Evolutionary conservation across 345 rosid genomes (phyloP).

Genomic region (Mangifera indica): DNA sequence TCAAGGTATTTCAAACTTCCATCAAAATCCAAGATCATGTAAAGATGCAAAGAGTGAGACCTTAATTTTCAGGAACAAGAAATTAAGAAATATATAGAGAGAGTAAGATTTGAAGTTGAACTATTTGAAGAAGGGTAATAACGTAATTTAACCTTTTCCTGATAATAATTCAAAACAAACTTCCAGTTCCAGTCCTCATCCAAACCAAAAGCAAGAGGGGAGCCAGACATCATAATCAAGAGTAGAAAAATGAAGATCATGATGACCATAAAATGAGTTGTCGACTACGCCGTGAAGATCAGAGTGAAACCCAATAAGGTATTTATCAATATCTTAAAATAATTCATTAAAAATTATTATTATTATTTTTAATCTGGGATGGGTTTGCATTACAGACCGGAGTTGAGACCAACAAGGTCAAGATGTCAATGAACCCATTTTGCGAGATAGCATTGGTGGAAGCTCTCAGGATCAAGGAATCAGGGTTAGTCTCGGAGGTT

Average conservation of each 20-base stretch:
- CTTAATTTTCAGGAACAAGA: too few species aligned
- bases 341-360: background rate
- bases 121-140: too few species aligned
- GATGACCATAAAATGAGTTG: conserved; percentile 88
- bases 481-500: conserved; percentile 82
- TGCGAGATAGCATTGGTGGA: conserved; percentile 94
- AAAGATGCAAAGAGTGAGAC: too few species aligned
- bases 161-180: too few species aligned
- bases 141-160: too few species aligned
- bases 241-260: conserved; percentile 62
- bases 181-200: too few species aligned
- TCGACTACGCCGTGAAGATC: conserved; percentile 95
- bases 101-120: too few species aligned
- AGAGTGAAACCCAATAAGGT: conserved; percentile 94
- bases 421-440: conserved; percentile 99
- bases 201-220: too few species aligned
- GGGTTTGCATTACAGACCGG: conserved; percentile 48
- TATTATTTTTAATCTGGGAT: background rate
- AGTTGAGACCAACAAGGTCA: conserved; percentile 86
- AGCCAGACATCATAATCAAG: too few species aligned
- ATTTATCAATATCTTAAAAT: background rate
- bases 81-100: too few species aligned
- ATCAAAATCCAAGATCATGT: too few species aligned
- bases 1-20: too few species aligned
- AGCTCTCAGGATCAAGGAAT: conserved; percentile 80